Evolutionary conservation across 306 rosid genomes (phyloP), one percentile per base, ranked within the genome.

Genomic region (Medicago arabica): DNA sequence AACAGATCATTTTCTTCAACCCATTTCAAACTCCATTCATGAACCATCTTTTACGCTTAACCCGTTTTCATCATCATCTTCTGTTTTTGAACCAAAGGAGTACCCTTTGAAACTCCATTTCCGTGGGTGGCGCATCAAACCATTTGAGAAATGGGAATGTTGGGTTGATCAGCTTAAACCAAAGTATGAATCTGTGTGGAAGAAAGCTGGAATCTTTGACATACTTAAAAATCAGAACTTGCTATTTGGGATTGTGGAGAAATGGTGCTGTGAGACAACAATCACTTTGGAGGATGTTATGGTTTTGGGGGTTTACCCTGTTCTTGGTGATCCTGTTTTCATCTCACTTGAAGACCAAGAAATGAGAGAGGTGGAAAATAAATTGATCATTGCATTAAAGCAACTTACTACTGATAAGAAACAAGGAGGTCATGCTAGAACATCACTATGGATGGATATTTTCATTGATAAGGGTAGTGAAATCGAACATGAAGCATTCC

Each of bases 401-500:
- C 80, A 76, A 61, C 64, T 36, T 23, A 23, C 28, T 23, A 23
- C 28, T 78, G 19, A 41, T 59, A 67, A 23, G 18, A 77, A 28
- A 1, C 59, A 1, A 4, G 1, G 5, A 3, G 13, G 11, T 0
- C 50, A 23, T 28, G 59, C 80, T 53, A 0, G 0, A 1, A 7
- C 28, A 9, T 0, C 8, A 0, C 15, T 2, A 17, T 87, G 92
- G 95, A 40, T 86, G 81, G 81, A 70, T 1, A 50, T 72, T 65
- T 89, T 89, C 66, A 73, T 80, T 88, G 79, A 66, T 60, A 69
- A 19, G 16, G 81, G 43, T 9, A 82, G 68, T 17, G 55, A 71
- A 2, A 4, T 85, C n/a, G 92, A 89, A 63, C 91, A 88, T 38
- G 90, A 61, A 3, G 97, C 71, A 0, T 88, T 92, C 38, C 72